Percentiles rank a stretch among this genome's conserved stretches.
phyloP scores from a whole-genome alignment of 805 yeast genomes.

The Kluyveromyces lactis region DNA sequence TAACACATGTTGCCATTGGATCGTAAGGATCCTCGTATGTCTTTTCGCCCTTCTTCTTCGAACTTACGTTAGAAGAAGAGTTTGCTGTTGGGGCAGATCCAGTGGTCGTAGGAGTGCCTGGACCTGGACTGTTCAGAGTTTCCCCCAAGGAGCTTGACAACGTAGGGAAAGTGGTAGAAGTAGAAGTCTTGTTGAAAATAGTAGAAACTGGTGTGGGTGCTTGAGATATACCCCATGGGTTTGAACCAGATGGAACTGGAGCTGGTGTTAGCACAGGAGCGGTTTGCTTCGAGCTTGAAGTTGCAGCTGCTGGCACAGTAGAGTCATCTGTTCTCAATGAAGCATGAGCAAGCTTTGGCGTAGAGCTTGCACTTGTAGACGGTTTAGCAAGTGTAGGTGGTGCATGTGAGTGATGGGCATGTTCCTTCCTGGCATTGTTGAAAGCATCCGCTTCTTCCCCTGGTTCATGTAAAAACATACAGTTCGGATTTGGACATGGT shows the following conservation, averaged over 20 bases:
- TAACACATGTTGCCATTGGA: constrained; percentile 37
- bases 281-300: constrained; percentile 8
- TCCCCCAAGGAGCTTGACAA: constrained; percentile 7
- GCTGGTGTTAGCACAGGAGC: constrained; percentile 28
- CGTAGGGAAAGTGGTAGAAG: constrained; percentile 24
- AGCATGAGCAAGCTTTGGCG: constrained; percentile 26
- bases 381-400: constrained; percentile 8
- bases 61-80: constrained; percentile 6
- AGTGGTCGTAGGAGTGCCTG: constrained; percentile 15
- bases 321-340: constrained; percentile 19
- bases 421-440: constrained; percentile 45
- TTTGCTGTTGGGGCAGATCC: constrained; percentile 18
- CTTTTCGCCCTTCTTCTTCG: constrained; percentile 28
- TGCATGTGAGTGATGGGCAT: constrained; percentile 6
- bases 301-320: constrained; percentile 5
- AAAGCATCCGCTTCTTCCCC: constrained; percentile 98
- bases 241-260: constrained; percentile 25
- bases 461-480: constrained; percentile 98
- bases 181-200: constrained; percentile 17
- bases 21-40: constrained; percentile 38
- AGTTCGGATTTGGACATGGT: constrained; percentile 95
- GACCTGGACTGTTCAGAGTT: constrained; percentile 7
- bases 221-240: constrained; percentile 30
- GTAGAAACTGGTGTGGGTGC: constrained; percentile 22
- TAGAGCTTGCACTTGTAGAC: constrained; percentile 17